Evolutionary conservation across 139 green algal genomes (phyloP), one percentile per base, ranked within the genome.

Genomic region (Yamagishiella unicocca): DNA sequence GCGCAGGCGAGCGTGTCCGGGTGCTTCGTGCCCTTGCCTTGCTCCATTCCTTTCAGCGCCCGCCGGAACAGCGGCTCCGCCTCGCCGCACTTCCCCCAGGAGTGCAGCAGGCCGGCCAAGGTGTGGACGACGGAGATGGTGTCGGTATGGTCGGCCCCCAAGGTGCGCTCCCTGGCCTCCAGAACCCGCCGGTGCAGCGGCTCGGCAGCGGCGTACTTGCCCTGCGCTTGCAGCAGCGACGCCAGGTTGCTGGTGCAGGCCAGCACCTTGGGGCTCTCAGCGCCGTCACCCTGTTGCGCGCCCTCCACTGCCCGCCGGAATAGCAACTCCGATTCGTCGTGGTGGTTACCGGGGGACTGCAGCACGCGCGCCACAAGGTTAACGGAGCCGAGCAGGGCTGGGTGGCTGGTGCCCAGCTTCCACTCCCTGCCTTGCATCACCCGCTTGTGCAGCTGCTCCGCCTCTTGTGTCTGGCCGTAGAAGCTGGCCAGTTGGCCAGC

Each of bases 21-120:
- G 43, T 82, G 33, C 19, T 82, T n/a, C 17, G 33, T 45, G 45
- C 73, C 73, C 31, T 43, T 25, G 45, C 42, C 7, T 45, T 45
- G 45, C 43, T 66, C 73, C 7, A n/a, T 61, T n/a, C 27, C 29
- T 17, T 64, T 45, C 73, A 82, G 73, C 2, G 33, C 25, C 12
- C 73, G 46, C 73, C 73, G 45, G 43, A 35, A 33, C 43, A 82
- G 6, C 73, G 43, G 45, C 73, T 82, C 73, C 73, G 73, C 73
- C 14, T 14, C 45, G 45, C 45, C n/a, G 46, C 45, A 66, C 73
- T 42, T 46, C 27, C 45, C 45, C 73, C 42, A 14, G 9, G 38
- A 7, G 17, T 78, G 38, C 38, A 35, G 55, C 42, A 78, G 37
- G 9, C 22, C 25, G 38, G 70, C 70, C 70, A 78, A 40, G 70